phyloP scores from a whole-genome alignment of 2,329 filamentous ascomycete species.

The Aspergillus tamarii region DNA sequence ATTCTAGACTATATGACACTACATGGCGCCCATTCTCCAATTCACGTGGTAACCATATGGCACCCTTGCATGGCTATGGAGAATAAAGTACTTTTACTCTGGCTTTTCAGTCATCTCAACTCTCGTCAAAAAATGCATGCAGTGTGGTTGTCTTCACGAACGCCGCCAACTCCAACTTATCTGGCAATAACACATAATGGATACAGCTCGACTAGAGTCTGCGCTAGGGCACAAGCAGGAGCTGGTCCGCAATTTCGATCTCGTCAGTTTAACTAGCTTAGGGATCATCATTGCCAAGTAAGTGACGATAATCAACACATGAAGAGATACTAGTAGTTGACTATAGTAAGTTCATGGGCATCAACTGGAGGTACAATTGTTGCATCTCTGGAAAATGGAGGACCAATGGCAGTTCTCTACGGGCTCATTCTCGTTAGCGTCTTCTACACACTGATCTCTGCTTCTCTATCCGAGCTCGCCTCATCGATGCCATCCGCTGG shows the following conservation, averaged over 20 bases:
- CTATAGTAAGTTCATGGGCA: constrained; percentile 61
- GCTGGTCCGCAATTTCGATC: constrained; percentile 60
- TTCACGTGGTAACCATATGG: constrained; percentile 18
- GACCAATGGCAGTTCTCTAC: constrained; percentile 62
- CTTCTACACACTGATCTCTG: constrained; percentile 59
- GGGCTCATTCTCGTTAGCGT: constrained; percentile 53
- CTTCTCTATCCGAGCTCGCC: constrained; percentile 59
- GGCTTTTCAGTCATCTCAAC: neutral
- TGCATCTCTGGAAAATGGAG: constrained; percentile 61
- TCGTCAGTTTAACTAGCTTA: constrained; percentile 59
- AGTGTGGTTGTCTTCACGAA: no score
- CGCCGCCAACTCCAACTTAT: neutral
- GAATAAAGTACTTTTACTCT: neutral
- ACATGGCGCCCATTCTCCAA: no score
- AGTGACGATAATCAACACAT: constrained; percentile 2
- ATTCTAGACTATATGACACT: neutral
- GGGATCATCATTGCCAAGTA: constrained; percentile 56
- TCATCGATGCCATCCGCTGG: constrained; percentile 60
- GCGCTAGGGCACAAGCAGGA: constrained; percentile 60
- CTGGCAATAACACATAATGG: constrained; percentile 6
- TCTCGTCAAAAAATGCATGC: no score
- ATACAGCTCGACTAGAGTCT: constrained; percentile 30
- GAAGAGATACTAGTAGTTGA: neutral
- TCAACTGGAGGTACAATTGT: constrained; percentile 60
- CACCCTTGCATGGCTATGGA: constrained; percentile 21